phyloP scores from a whole-genome alignment of 1,284 basidiomycete species.

The Apiotrichum gamsii region DNA sequence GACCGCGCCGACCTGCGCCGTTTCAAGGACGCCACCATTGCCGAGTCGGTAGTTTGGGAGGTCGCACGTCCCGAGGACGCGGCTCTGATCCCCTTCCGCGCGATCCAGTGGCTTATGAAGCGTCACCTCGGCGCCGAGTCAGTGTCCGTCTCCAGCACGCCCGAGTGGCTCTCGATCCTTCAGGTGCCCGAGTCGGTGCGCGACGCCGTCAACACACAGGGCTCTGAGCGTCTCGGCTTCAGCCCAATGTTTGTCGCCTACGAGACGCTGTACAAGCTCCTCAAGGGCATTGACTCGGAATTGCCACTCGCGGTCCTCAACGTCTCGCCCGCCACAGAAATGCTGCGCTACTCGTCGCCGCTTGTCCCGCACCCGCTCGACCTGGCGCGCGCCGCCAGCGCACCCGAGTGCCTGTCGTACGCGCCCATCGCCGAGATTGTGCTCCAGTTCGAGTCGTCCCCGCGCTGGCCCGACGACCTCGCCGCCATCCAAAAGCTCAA shows the following conservation, averaged over 20 bases:
- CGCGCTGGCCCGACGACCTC: conserved; percentile 92
- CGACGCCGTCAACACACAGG: conserved; percentile 46
- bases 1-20: conserved; percentile 85
- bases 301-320: conserved; percentile 76
- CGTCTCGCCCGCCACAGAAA: conserved; percentile 62
- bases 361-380: conserved; percentile 65
- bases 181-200: conserved; percentile 57
- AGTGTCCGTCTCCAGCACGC: conserved; percentile 50
- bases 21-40: conserved; percentile 92
- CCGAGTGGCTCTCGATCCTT: conserved; percentile 57
- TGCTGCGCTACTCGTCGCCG: conserved; percentile 74
- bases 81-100: conserved; percentile 65
- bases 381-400: conserved; percentile 45
- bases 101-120: conserved; percentile 67
- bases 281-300: conserved; percentile 70
- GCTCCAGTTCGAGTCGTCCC: conserved; percentile 83
- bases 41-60: conserved; percentile 89
- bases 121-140: conserved; percentile 63
- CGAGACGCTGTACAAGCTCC: conserved; percentile 66
- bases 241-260: conserved; percentile 72
- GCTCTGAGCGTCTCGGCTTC: conserved; percentile 57
- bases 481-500: conserved; percentile 91
- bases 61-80: conserved; percentile 60
- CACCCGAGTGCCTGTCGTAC: conserved; percentile 57
- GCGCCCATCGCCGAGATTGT: conserved; percentile 65